Evolutionary conservation across 2,329 filamentous ascomycete genomes (phyloP).

Genomic region (Simplicillium aogashimaense): DNA sequence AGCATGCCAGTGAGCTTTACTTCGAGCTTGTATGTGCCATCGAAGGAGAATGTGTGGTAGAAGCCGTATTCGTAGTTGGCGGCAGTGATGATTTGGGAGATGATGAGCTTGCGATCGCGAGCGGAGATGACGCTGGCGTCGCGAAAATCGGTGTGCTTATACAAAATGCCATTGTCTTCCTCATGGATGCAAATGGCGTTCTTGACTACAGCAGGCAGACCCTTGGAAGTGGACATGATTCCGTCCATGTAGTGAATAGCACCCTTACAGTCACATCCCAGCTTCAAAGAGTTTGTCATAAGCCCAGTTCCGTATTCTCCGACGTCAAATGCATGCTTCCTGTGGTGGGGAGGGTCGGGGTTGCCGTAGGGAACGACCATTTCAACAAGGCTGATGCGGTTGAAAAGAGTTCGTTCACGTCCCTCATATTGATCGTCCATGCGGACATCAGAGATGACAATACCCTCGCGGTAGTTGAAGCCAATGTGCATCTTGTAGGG

Average conservation of each 20-base stretch:
- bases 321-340: constrained; percentile 61
- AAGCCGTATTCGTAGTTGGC: constrained; percentile 53
- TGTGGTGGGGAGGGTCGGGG: constrained; percentile 50
- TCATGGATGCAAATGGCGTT: constrained; percentile 26
- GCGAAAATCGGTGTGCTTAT: constrained; percentile 56
- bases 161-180: constrained; percentile 44
- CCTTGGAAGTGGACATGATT: constrained; percentile 60
- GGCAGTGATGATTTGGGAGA: constrained; percentile 56
- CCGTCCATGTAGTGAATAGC: constrained; percentile 48
- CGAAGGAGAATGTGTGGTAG: constrained; percentile 26
- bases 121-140: constrained; percentile 48
- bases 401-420: constrained; percentile 48
- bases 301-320: constrained; percentile 57
- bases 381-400: constrained; percentile 57
- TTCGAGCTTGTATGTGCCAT: constrained; percentile 57
- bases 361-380: constrained; percentile 65
- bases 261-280: constrained; percentile 62
- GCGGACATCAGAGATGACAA: constrained; percentile 58
- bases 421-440: constrained; percentile 42
- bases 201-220: constrained; percentile 59
- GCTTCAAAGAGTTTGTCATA: constrained; percentile 54
- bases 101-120: constrained; percentile 47
- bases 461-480: constrained; percentile 63
- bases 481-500: constrained; percentile 63
- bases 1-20: constrained; percentile 45